These are phyloP conservation scores for Neoascochyta sp. DNA, from an alignment of 2,329 filamentous ascomycete species.

Conservation along the genomic window DNA sequence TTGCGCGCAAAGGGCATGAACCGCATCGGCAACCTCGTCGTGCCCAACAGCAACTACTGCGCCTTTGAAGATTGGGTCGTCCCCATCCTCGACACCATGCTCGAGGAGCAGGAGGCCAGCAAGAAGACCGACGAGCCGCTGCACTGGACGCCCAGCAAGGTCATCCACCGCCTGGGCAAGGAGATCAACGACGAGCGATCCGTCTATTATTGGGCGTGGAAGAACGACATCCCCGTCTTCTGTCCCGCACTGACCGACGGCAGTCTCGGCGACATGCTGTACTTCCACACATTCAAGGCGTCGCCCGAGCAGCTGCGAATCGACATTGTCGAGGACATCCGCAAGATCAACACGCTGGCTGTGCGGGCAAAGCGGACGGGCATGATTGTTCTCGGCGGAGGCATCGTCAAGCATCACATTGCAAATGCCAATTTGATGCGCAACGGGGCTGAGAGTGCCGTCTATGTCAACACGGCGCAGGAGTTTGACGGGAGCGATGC, in stretches of 20 bases:
- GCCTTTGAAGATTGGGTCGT: slow-evolving; percentile 97
- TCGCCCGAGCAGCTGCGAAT: slow-evolving; percentile 77
- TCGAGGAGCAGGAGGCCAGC: slow-evolving; percentile 84
- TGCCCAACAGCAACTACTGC: slow-evolving; percentile 97
- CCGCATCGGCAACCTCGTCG: slow-evolving; percentile 90
- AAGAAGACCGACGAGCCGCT: slow-evolving; percentile 63
- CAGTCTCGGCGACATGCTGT: slow-evolving; percentile 94
- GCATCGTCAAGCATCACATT: slow-evolving; percentile 97
- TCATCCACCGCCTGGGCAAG: slow-evolving; percentile 83
- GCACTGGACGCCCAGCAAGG: slow-evolving; percentile 90
- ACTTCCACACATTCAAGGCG: slow-evolving; percentile 93
- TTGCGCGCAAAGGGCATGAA: slow-evolving; percentile 86
- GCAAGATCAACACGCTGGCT: slow-evolving; percentile 86
- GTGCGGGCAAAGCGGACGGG: slow-evolving; percentile 83
- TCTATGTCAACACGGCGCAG: slow-evolving; percentile 96
- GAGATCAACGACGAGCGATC: slow-evolving; percentile 92
- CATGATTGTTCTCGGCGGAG: slow-evolving; percentile 93
- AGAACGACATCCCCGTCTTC: slow-evolving; percentile 95
- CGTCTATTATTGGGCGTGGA: slow-evolving; percentile 96
- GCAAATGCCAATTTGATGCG: slow-evolving; percentile 97
- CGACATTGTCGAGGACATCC: slow-evolving; percentile 91
- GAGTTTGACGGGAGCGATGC: slow-evolving; percentile 98
- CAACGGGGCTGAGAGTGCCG: slow-evolving; percentile 92
- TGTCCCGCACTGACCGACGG: slow-evolving; percentile 95
- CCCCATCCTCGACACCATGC: slow-evolving; percentile 90